A percentile compares a stretch with the other conserved stretches of the same genome.
Evolutionary conservation across 2,329 filamentous ascomycete genomes (phyloP).

Genomic region (Penicillium sp.): DNA sequence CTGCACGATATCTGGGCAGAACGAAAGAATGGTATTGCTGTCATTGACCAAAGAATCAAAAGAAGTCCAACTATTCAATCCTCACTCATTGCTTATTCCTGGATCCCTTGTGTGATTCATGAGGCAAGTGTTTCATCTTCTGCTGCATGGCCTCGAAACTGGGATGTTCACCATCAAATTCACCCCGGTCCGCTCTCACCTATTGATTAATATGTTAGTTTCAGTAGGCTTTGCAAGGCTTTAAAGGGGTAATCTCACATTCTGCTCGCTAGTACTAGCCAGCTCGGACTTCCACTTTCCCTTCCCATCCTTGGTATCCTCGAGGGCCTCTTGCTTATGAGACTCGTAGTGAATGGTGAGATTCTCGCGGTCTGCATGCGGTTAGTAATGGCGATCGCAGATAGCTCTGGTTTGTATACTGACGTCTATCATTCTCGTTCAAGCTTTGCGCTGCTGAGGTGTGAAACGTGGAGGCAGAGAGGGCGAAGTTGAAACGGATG

Average conservation of each 20-base stretch:
- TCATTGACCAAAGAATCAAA: not conserved
- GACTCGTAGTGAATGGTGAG: conserved; percentile 45
- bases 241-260: conserved; percentile 46
- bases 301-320: conserved; percentile 55
- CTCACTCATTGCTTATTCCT: conserved; percentile 1
- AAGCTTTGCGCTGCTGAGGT: conserved; percentile 26
- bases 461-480: conserved; percentile 22
- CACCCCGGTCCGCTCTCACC: conserved; percentile 60
- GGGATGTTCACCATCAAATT: conserved; percentile 39
- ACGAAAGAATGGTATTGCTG: not conserved
- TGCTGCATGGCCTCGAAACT: conserved; percentile 55
- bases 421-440: conserved; percentile 35
- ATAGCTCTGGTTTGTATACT: conserved; percentile 6
- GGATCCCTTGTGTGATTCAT: not conserved
- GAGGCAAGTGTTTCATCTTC: conserved; percentile 52
- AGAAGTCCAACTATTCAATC: not conserved
- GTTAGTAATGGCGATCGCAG: not conserved
- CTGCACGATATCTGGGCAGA: not conserved
- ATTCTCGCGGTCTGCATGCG: conserved; percentile 38
- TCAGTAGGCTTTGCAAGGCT: not conserved
- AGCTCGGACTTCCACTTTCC: conserved; percentile 75
- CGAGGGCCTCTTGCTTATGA: conserved; percentile 60
- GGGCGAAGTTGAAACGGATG: conserved; percentile 13
- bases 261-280: conserved; percentile 74
- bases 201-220: conserved; percentile 14